Percentiles rank a stretch among this genome's conserved stretches.
Evolutionary conservation across 805 yeast species (phyloP).

Genomic region (Candida germanica): DNA sequence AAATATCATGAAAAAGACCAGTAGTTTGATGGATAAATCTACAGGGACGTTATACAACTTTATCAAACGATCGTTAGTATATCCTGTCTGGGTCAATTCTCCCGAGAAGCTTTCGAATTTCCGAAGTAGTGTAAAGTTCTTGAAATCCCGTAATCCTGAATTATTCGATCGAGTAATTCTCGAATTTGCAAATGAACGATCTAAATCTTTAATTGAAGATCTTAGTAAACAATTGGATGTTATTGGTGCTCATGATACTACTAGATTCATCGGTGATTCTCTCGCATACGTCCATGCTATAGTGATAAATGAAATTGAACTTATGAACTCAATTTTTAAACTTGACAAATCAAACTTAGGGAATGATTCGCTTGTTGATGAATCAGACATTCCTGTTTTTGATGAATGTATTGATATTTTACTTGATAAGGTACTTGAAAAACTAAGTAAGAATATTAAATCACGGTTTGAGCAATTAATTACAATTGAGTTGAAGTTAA

Average conservation of each 20-base stretch:
- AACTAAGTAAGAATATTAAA: constrained; percentile 58
- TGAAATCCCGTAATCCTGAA: constrained; percentile 36
- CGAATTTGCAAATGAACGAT: constrained; percentile 66
- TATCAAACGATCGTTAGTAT: constrained; percentile 31
- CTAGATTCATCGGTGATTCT: constrained; percentile 80
- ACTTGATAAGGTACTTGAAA: constrained; percentile 37
- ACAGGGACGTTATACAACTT: constrained; percentile 27
- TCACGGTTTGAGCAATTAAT: constrained; percentile 67
- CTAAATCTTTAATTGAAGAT: constrained; percentile 61
- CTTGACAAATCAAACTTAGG: constrained; percentile 14
- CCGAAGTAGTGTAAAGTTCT: constrained; percentile 29
- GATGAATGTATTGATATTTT: neutral
- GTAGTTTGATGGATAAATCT: constrained; percentile 44
- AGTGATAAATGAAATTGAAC: constrained; percentile 83
- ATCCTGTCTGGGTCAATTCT: constrained; percentile 27
- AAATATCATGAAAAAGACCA: constrained; percentile 59
- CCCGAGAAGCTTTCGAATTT: constrained; percentile 23
- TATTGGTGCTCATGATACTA: constrained; percentile 67
- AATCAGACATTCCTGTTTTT: constrained; percentile 11
- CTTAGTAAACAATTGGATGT: constrained; percentile 39
- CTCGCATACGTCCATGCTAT: constrained; percentile 84
- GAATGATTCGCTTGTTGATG: neutral
- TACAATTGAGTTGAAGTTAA: constrained; percentile 58
- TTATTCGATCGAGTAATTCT: constrained; percentile 58
- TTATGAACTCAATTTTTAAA: constrained; percentile 58